Evolutionary conservation across 768 basidiomycete species (phyloP).

Genomic region (Antrodiella citrinella): DNA sequence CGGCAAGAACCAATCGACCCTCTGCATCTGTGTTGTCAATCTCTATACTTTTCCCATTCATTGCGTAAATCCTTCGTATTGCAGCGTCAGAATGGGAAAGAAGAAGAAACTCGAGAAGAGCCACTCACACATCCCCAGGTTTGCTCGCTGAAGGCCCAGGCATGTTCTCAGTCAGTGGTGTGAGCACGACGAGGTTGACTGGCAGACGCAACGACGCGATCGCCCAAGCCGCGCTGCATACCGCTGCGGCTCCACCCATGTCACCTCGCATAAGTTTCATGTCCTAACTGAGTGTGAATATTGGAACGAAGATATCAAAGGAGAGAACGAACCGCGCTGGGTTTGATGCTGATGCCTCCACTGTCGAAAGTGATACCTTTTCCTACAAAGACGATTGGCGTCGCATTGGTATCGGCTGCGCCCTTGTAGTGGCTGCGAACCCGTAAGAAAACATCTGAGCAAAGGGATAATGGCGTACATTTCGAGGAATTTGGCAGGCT

Average conservation of each 20-base stretch:
- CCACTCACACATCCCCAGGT: constrained; percentile 73
- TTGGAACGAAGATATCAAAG: not conserved
- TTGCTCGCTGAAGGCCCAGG: constrained; percentile 62
- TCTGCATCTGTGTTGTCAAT: constrained; percentile 87
- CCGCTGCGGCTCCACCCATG: constrained; percentile 87
- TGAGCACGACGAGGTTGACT: constrained; percentile 65
- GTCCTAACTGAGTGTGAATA: not conserved
- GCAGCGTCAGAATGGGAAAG: not conserved
- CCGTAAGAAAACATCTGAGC: not conserved
- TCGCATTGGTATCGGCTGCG: constrained; percentile 42
- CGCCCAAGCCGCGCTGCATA: constrained; percentile 63
- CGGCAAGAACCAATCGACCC: constrained; percentile 68
- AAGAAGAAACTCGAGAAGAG: not conserved
- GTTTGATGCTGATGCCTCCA: constrained; percentile 83
- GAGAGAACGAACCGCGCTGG: constrained; percentile 42
- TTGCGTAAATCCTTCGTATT: constrained; percentile 57
- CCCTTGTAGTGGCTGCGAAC: constrained; percentile 69
- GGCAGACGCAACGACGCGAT: constrained; percentile 79
- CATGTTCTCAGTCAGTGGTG: constrained; percentile 81
- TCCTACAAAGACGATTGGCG: constrained; percentile 71
- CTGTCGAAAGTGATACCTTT: constrained; percentile 90
- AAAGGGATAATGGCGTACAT: constrained; percentile 37
- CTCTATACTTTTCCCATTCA: constrained; percentile 85
- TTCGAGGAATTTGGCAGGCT: constrained; percentile 84
- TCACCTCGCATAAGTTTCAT: constrained; percentile 86